A percentile compares a stretch with the other conserved stretches of the same genome.
phyloP scores from a whole-genome alignment of 176 grass and related monocot species.

The Guadua angustifolia region DNA sequence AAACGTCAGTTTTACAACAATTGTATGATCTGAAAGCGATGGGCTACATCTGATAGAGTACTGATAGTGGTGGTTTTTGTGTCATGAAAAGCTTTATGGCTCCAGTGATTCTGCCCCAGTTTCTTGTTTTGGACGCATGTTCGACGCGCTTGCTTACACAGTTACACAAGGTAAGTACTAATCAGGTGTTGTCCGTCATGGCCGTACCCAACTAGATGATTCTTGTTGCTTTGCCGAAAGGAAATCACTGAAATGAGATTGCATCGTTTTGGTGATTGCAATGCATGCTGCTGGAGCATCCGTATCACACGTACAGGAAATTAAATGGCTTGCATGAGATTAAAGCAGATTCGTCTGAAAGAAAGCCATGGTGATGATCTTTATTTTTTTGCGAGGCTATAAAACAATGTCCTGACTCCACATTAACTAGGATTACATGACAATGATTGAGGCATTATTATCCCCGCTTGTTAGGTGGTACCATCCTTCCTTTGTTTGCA shows the following conservation, averaged over 20 bases:
- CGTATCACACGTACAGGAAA: neutral
- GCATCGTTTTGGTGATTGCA: neutral
- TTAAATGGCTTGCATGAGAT: neutral
- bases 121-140: neutral
- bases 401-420: neutral
- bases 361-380: neutral
- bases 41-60: neutral
- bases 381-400: neutral
- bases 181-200: neutral
- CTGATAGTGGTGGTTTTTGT: neutral
- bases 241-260: neutral
- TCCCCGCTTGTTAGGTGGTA: neutral
- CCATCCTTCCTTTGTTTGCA: neutral
- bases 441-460: constrained; percentile 17
- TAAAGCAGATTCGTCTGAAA: neutral
- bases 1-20: neutral
- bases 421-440: constrained; percentile 11
- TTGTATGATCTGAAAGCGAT: neutral
- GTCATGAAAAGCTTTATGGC: neutral
- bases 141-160: neutral
- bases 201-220: neutral
- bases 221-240: neutral
- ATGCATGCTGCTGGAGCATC: neutral
- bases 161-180: neutral
- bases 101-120: neutral